Base-by-base conservation (phyloP, 257 asterid genomes). In the Cordia subcordata region DNA sequence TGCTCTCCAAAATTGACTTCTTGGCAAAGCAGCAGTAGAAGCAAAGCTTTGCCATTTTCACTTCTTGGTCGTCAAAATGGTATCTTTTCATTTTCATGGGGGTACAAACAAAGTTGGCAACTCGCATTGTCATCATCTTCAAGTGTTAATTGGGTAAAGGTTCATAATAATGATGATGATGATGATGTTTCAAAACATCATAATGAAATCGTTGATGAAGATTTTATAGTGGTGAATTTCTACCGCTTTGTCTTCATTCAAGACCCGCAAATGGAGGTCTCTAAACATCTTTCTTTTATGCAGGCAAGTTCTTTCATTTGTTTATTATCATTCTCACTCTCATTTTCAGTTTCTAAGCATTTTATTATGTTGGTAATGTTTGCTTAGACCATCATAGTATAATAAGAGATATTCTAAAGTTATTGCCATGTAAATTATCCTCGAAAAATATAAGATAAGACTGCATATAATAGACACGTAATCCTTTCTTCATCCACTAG, bases 201-300 rank as follows among this genome's bases (percentile, higher is more conserved):
- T 27, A 27, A 27, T 27, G 58, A 73, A 76, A 22, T n/a, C n/a
- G n/a, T n/a, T n/a, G 85, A 71, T 50, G 79, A 80, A 63, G 89
- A 77, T 65, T 84, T 84, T 70, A 58, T 89, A 19, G 99, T 92
- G 64, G 96, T 92, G 12, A 92, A 88, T 71, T 92, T 88, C 72
- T 92, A 88, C 76, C 72, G 78, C 17, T 82, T 92, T 66, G 93
- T 81, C 61, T 75, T 55, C 56, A 63, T 92, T 53, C 13, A 81
- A 39, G 82, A 88, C 75, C 97, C 99, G 16, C 73, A 78, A 68
- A 80, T 71, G 50, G 91, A 81, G 68, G 74, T 86, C 52, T 70
- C 82, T 22, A 82, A 81, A 51, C 99, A 92, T 81, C 87, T 88
- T 42, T 70, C 85, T n/a, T 92, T 88, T 60, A 69, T 92, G 80